Conservation (phyloP, 2,329 filamentous ascomycete genomes). For the Alternaria burnsii region DNA sequence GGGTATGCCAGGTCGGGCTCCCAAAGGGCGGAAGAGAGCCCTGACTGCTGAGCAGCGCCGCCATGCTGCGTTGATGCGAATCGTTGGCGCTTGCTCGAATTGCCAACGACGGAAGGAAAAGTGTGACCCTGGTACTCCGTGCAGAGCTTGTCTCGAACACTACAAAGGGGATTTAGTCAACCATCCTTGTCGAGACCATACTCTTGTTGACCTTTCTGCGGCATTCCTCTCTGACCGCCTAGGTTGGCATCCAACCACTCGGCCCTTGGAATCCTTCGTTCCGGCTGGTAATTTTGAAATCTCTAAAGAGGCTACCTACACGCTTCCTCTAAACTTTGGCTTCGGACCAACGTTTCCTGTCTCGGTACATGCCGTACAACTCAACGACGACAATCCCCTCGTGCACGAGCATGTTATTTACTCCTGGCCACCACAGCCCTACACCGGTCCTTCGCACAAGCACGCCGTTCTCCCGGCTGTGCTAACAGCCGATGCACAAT, state of each 20-base stretch:
- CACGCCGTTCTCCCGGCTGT: conserved; percentile 50
- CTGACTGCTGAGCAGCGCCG: conserved; percentile 46
- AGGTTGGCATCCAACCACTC: conserved; percentile 48
- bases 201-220: conserved; percentile 38
- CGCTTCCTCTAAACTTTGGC: conserved; percentile 45
- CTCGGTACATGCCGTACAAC: conserved; percentile 36
- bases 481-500: conserved; percentile 30
- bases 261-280: conserved; percentile 38
- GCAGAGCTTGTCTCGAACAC: conserved; percentile 50
- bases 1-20: conserved; percentile 35
- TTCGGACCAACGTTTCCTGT: conserved; percentile 43
- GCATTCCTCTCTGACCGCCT: conserved; percentile 45
- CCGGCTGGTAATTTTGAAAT: conserved; percentile 27
- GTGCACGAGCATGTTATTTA: conserved; percentile 50
- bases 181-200: conserved; percentile 47
- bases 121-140: conserved; percentile 53
- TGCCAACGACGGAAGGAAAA: conserved; percentile 49
- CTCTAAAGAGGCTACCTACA: conserved; percentile 30
- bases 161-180: conserved; percentile 49
- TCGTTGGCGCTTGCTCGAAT: conserved; percentile 47
- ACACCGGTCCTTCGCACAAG: conserved; percentile 23
- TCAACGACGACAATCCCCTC: conserved; percentile 27
- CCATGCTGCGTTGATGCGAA: conserved; percentile 49
- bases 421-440: conserved; percentile 43
- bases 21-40: conserved; percentile 44